Evolutionary conservation across 2,329 filamentous ascomycete species (phyloP), one percentile per base, ranked within the genome.

Genomic region (Epichloe glyceriae): DNA sequence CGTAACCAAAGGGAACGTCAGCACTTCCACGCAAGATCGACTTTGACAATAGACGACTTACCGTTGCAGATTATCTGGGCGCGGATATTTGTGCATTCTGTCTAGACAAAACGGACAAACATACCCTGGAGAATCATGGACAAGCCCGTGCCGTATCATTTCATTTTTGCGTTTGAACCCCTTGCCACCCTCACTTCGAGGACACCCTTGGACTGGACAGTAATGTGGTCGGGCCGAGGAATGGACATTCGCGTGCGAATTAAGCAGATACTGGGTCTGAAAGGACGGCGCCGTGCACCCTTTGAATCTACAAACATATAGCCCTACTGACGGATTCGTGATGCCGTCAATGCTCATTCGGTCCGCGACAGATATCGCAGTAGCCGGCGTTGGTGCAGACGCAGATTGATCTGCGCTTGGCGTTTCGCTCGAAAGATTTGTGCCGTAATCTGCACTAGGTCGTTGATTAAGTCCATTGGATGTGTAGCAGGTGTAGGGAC

Each of bases 21-120:
- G 54, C 51, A 46, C 37, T 46, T 54, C 42, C 10, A 48, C 30
- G 19, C 14, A 7, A 35, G 43, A 33, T 19, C 20, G 35, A 15
- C 7, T 26, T 35, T 39, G 19, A 20, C 4, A 17, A n/a, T 30
- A 41, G 19, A 14, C 42, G 47, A 64, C 77, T 57, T 74, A 94
- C 88, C 91, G 82, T 72, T 96, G 91, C 51, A 98, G 71, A 72
- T 97, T 97, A 66, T 98, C 93, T 35, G 93, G 93, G 58, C 93
- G 77, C 5, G 93, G 93, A 65, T 97, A 97, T 63, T 86, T 90
- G 66, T 96, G 91, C 64, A 96, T 89, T 57, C 89, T 78, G 61
- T 95, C 89, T 1, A 88, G 86, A 65, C 93, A 98, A 63, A 96
- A 97, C 0, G 93, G 93, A 65, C 93, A 98, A 33, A 95, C 83